Percentiles rank a stretch among this genome's conserved stretches.
Evolutionary conservation across 306 rosid genomes (phyloP).

Genomic region (Castanospermum australe): DNA sequence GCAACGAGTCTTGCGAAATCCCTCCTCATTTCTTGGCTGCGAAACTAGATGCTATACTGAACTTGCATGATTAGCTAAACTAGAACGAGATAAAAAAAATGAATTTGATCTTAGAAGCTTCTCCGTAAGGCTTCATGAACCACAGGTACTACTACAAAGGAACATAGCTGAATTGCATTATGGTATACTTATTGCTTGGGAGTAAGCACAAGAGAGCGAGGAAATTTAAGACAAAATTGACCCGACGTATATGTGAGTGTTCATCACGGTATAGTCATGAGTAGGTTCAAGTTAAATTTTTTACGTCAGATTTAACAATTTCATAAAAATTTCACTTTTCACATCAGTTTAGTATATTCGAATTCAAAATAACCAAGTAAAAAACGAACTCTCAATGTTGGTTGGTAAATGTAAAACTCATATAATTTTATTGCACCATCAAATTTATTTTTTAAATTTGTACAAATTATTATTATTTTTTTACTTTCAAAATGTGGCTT

Average conservation of each 20-base stretch:
- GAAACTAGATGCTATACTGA: conserved; percentile 26
- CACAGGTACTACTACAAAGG: conserved; percentile 19
- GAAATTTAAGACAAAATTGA: conserved; percentile 28
- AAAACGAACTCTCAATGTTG: no score
- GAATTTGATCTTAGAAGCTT: conserved; percentile 39
- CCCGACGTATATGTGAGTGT: conserved; percentile 34
- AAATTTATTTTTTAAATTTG: no score
- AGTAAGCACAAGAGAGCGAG: conserved; percentile 9
- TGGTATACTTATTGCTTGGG: conserved; percentile 42
- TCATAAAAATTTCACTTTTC: no score
- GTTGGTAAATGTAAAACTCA: no score
- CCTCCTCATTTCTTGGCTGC: conserved; percentile 25
- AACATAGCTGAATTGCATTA: conserved; percentile 40
- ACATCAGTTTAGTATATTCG: no score
- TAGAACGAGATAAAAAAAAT: neutral
- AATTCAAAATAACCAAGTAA: no score
- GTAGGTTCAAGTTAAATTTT: no score
- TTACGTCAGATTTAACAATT: no score
- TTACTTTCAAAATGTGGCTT: no score
- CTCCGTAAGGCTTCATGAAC: conserved; percentile 7
- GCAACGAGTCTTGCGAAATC: conserved; percentile 32
- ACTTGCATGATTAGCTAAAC: conserved; percentile 37
- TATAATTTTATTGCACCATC: no score
- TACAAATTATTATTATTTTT: no score
- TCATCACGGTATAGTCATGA: conserved; percentile 26